Evolutionary conservation across 345 rosid species (phyloP), one percentile per base, ranked within the genome.

Genomic region (Streptanthus diversifolius): DNA sequence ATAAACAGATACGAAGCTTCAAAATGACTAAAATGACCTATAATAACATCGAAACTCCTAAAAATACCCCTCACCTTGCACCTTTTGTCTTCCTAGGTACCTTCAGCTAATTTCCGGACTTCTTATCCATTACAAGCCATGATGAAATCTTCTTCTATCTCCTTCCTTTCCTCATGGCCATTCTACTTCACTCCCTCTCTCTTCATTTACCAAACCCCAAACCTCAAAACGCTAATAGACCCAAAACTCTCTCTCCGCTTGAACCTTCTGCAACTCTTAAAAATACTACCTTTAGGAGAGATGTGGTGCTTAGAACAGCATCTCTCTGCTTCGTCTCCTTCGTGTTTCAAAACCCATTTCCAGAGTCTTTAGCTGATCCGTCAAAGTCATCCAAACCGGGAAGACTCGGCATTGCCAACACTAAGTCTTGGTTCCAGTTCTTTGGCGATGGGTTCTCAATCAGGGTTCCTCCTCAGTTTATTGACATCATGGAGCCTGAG

Each of bases 401-500:
- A 48, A 86, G 82, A 79, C 80, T 81, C 35, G 83, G 80, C 77
- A 84, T 91, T 79, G 85, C 82, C 30, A 91, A 79, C 68, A 91
- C 96, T 33, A 91, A 80, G 71, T 84, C 95, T 63, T 93, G 97
- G 96, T 86, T 88, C 75, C 96, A 87, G 80, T 89, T 81, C 70
- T 95, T 74, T 78, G 99, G 96, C 19, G 86, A 78, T 79, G 97
- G 96, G 24, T 93, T 95, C 74, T 35, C 96, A 61, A 85, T 91
- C 62, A 72, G 95, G 63, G 89, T 95, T 61, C 99, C 99, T 77
- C 99, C 96, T 71, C 79, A 86, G 44, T 91, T 91, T 69, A 78
- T 82, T 79, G 99, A 95, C 83, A 44, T 95, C 78, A 84, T 51
- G 70, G 96, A 95, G 77, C 99, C 97, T 41, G 97, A 93, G 92